Percentiles rank a stretch among this genome's conserved stretches.
phyloP scores from a whole-genome alignment of 345 rosid genomes.

The Trapa incisa region DNA sequence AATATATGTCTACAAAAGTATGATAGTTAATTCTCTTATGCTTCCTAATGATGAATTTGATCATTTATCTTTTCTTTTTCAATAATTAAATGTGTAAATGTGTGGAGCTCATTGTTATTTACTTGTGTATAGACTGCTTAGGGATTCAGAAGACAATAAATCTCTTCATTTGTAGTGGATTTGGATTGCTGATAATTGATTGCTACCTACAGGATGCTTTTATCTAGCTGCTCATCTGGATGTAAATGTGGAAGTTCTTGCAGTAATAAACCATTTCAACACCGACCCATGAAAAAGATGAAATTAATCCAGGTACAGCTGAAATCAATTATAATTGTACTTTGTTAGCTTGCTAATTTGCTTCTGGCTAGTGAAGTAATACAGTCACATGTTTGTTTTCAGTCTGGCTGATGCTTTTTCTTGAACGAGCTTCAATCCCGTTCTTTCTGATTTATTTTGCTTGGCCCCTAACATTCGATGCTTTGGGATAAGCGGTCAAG shows the following conservation, averaged over 20 bases:
- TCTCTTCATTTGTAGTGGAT: background rate
- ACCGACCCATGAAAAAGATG: constrained; percentile 78
- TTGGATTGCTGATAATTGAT: background rate
- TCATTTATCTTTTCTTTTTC: background rate
- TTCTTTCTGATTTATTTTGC: background rate
- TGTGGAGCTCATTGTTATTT: background rate
- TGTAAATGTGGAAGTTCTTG: constrained; percentile 83
- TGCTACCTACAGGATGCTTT: constrained; percentile 57
- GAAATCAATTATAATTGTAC: background rate
- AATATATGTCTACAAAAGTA: background rate
- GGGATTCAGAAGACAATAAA: background rate
- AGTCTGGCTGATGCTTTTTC: background rate
- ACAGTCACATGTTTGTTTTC: background rate
- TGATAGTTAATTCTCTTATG: background rate
- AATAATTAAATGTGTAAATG: background rate
- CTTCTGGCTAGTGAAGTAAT: background rate
- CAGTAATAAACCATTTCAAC: constrained; percentile 82
- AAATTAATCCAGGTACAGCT: constrained; percentile 65
- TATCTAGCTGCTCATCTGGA: constrained; percentile 87
- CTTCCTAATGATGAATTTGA: background rate
- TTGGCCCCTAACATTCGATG: background rate
- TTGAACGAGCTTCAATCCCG: background rate
- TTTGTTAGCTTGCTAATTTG: background rate
- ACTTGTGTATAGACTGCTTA: background rate
- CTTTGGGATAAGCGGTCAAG: background rate